These are phyloP conservation scores for Vigna angularis DNA, from an alignment of 306 rosid species.

Conservation along the genomic window DNA sequence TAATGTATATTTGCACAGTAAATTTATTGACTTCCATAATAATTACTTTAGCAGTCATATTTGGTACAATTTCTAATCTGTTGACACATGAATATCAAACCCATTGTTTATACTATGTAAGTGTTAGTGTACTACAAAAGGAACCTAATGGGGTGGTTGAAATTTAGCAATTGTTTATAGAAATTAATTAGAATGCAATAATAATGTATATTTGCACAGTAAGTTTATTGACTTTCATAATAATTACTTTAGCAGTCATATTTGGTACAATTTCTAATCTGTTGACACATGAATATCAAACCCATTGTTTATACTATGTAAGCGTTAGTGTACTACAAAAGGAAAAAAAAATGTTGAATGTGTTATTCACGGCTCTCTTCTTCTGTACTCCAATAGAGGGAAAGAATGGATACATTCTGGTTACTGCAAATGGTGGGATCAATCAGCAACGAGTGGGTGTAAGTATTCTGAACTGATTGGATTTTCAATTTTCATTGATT, in stretches of 20 bases:
- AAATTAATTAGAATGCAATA: not conserved
- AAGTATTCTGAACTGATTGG: conserved; percentile 54
- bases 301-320: conserved; percentile 6
- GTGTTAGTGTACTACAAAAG: conserved; percentile 20
- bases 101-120: conserved; percentile 12
- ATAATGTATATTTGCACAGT: not conserved
- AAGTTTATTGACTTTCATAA: not conserved
- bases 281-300: not conserved
- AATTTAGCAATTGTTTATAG: conserved; percentile 12
- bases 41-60: not conserved
- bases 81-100: not conserved
- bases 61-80: not conserved
- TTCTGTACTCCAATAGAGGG: conserved; percentile 61
- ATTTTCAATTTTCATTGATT: conserved; percentile 37
- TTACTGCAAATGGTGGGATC: conserved; percentile 98
- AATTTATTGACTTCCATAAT: not conserved
- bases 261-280: not conserved
- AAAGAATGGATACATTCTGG: conserved; percentile 81
- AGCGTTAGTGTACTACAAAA: conserved; percentile 25
- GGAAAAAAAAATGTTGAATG: conserved; percentile 5
- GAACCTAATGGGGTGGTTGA: conserved; percentile 58
- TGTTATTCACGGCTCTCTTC: conserved; percentile 48
- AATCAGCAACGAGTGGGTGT: conserved; percentile 98
- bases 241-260: not conserved
- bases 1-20: not conserved